A percentile compares a stretch with the other conserved stretches of the same genome.
Evolutionary conservation across 208 protist species (phyloP).

Genomic region (Trypanosoma conorhini): DNA sequence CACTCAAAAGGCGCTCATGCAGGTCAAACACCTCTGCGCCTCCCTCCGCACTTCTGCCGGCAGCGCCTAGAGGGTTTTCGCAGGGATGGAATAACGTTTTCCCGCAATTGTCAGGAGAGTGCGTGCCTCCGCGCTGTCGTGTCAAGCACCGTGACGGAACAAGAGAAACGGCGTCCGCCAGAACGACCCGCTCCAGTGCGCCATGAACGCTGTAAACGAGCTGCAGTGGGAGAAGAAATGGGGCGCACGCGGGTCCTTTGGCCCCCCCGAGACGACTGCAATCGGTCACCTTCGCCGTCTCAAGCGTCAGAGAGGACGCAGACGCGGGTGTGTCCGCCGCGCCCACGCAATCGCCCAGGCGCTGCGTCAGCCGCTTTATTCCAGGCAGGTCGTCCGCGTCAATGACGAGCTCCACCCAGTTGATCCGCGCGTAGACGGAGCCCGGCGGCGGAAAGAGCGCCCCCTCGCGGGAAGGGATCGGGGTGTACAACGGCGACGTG

Average conservation of each 20-base stretch:
- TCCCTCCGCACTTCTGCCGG: background rate
- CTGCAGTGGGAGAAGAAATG: constrained; percentile 20
- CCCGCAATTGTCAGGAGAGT: background rate
- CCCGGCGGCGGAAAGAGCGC: constrained; percentile 7
- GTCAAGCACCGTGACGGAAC: background rate
- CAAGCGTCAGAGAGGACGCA: background rate
- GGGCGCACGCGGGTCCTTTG: background rate
- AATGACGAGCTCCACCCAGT: constrained; percentile 19
- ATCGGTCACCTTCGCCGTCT: background rate
- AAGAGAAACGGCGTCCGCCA: constrained; percentile 13
- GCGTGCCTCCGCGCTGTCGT: background rate
- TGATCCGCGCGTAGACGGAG: constrained; percentile 5
- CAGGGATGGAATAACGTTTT: background rate
- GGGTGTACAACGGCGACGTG: background rate
- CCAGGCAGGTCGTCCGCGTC: constrained; percentile 2
- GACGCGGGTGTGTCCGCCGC: background rate
- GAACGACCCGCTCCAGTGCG: background rate
- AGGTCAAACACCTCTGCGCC: background rate
- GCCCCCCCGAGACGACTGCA: too few species aligned
- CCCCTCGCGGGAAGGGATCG: background rate
- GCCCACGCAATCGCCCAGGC: background rate
- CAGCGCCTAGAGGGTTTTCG: background rate
- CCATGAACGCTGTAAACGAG: background rate
- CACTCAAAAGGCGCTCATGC: background rate
- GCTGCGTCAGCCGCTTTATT: constrained; percentile 9